Conservation (phyloP, 2,329 filamentous ascomycete species). For the Daldinia sp. region DNA sequence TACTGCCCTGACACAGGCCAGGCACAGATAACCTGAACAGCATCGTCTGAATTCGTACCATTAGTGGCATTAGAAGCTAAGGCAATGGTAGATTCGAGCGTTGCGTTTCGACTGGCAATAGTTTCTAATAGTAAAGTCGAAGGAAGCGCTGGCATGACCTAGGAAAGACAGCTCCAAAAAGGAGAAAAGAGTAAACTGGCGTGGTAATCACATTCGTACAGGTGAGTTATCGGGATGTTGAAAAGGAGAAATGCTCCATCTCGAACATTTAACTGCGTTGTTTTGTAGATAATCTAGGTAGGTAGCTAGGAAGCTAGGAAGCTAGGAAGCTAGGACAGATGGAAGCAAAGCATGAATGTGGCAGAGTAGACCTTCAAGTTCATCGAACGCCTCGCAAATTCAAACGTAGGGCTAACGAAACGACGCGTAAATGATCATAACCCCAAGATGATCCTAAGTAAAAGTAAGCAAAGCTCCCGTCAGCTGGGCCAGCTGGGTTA, state of each 20-base stretch:
- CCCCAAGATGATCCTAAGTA: not conserved
- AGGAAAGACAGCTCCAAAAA: slow-evolving; percentile 15
- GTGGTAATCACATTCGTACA: slow-evolving; percentile 15
- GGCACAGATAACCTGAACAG: slow-evolving; percentile 56
- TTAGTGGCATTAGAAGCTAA: slow-evolving; percentile 33
- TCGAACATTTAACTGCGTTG: slow-evolving; percentile 22
- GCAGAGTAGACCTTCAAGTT: slow-evolving; percentile 12
- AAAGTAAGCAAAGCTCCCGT: slow-evolving; percentile 14
- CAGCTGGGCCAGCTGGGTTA: not conserved
- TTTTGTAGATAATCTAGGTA: slow-evolving; percentile 16
- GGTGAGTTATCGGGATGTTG: slow-evolving; percentile 7
- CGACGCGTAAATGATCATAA: not conserved
- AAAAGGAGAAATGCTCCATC: slow-evolving; percentile 26
- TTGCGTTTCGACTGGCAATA: slow-evolving; percentile 41
- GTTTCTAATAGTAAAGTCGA: slow-evolving; percentile 48
- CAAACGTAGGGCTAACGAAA: slow-evolving; percentile 27
- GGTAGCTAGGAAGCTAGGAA: not conserved
- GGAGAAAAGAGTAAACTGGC: slow-evolving; percentile 18
- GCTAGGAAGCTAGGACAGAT: not conserved
- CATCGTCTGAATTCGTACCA: slow-evolving; percentile 38
- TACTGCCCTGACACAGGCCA: slow-evolving; percentile 59
- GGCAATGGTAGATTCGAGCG: slow-evolving; percentile 23
- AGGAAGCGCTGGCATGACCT: slow-evolving; percentile 54
- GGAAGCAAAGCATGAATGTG: not conserved
- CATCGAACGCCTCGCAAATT: slow-evolving; percentile 24